phyloP scores from a whole-genome alignment of 768 basidiomycete species.

The Leccinum arenicola region DNA sequence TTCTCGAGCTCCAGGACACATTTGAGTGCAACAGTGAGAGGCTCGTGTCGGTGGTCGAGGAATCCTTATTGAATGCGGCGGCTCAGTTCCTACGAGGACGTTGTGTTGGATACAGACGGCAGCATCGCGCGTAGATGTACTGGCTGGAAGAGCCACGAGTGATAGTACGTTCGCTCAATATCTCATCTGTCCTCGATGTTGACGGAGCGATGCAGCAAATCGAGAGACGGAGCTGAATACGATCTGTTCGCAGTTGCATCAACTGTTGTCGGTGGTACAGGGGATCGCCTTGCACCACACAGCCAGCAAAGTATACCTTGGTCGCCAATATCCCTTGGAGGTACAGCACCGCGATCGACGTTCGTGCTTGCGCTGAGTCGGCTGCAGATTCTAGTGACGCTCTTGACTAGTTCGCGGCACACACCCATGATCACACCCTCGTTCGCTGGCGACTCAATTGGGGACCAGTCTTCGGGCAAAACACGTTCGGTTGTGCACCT shows the following conservation, averaged over 20 bases:
- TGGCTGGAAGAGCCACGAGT: slow-evolving; percentile 43
- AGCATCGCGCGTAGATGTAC: slow-evolving; percentile 47
- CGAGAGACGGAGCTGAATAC: slow-evolving; percentile 45
- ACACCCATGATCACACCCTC: slow-evolving; percentile 35
- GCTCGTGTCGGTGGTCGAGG: neutral
- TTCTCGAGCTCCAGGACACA: slow-evolving; percentile 68
- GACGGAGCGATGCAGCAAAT: slow-evolving; percentile 33
- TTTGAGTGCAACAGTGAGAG: slow-evolving; percentile 81
- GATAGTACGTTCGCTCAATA: slow-evolving; percentile 36
- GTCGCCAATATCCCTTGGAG: slow-evolving; percentile 65
- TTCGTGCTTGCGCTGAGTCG: slow-evolving; percentile 6
- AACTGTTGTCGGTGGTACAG: slow-evolving; percentile 69
- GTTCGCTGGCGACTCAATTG: slow-evolving; percentile 1
- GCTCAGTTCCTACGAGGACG: slow-evolving; percentile 65
- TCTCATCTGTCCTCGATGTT: neutral
- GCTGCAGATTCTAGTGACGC: slow-evolving; percentile 65
- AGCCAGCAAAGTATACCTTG: slow-evolving; percentile 65
- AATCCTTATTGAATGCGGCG: slow-evolving; percentile 7
- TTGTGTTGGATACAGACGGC: slow-evolving; percentile 59
- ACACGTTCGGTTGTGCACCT: slow-evolving; percentile 39
- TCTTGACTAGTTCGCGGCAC: slow-evolving; percentile 71
- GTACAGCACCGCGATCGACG: slow-evolving; percentile 33
- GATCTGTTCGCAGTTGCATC: slow-evolving; percentile 51
- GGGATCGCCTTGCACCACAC: slow-evolving; percentile 71
- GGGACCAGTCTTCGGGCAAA: slow-evolving; percentile 21